Percentiles rank a stretch among this genome's conserved stretches.
Conservation (phyloP, 2,329 filamentous ascomycete species). For the Clonostachys sp. region DNA sequence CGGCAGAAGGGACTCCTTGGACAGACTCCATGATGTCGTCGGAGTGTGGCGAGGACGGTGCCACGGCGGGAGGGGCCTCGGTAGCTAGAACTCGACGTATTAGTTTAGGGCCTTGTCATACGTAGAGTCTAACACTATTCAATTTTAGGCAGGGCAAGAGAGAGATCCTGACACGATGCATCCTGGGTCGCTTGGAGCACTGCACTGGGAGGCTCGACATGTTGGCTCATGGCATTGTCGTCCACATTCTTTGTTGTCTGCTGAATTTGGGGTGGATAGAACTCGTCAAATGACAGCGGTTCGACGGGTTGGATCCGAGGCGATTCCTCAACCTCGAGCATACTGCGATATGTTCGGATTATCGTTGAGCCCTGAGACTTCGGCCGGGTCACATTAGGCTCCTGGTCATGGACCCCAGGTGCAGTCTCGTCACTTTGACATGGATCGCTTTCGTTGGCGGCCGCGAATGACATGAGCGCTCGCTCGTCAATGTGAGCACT, state of each 20-base stretch:
- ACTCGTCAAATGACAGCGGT: slow-evolving; percentile 41
- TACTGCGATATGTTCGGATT: slow-evolving; percentile 39
- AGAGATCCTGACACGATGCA: no score
- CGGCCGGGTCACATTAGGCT: no score
- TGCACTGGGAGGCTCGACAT: neutral
- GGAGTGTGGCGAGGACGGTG: slow-evolving; percentile 32
- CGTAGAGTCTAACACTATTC: no score
- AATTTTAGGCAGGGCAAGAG: no score
- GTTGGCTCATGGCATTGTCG: neutral
- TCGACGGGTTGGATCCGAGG: slow-evolving; percentile 37
- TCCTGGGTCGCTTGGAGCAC: no score
- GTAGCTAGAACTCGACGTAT: slow-evolving; percentile 42
- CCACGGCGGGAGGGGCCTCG: slow-evolving; percentile 35
- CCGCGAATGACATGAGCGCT: no score
- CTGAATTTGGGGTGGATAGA: slow-evolving; percentile 21
- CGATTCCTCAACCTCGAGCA: slow-evolving; percentile 47
- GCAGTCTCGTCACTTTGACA: no score
- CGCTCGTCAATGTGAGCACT: no score
- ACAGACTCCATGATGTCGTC: slow-evolving; percentile 21
- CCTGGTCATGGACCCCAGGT: no score
- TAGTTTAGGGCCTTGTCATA: slow-evolving; percentile 7
- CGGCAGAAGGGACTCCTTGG: slow-evolving; percentile 27
- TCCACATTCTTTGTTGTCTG: no score
- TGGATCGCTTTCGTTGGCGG: no score
- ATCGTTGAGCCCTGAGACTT: no score